Percentiles rank a stretch among this genome's conserved stretches.
Conservation (phyloP, 2,329 filamentous ascomycete genomes). For the Verruconis gallopava region DNA sequence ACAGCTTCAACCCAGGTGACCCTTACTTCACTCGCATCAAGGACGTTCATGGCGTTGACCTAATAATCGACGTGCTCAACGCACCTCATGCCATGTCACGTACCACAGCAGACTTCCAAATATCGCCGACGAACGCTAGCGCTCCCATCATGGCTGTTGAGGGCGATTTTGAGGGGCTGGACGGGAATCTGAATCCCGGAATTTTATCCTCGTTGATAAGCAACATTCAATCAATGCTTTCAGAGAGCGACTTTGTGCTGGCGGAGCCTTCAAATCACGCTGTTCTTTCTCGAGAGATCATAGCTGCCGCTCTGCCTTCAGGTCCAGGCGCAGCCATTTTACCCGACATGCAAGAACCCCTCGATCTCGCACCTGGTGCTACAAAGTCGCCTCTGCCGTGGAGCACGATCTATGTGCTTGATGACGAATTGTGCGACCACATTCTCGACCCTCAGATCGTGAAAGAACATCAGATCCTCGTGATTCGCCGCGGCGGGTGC, state of each 20-base stretch:
- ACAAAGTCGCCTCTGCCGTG: conserved; percentile 45
- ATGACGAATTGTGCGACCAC: conserved; percentile 52
- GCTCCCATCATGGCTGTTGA: conserved; percentile 10
- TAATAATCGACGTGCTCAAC: conserved; percentile 47
- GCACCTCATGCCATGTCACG: neutral
- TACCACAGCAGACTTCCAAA: conserved; percentile 1
- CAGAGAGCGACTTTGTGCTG: conserved; percentile 11
- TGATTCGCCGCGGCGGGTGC: conserved; percentile 72
- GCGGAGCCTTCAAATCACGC: conserved; percentile 9
- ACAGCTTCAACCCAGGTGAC: conserved; percentile 61
- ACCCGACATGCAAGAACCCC: conserved; percentile 49
- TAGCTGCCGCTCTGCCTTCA: conserved; percentile 41
- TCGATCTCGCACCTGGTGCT: conserved; percentile 22
- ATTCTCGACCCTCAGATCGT: conserved; percentile 40
- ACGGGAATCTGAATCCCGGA: conserved; percentile 12
- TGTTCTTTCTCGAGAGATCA: conserved; percentile 20
- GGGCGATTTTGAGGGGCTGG: conserved; percentile 15
- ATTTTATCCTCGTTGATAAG: conserved; percentile 21
- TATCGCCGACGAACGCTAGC: conserved; percentile 1
- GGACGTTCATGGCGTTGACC: conserved; percentile 58
- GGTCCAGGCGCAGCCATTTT: conserved; percentile 56
- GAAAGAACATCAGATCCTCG: conserved; percentile 57
- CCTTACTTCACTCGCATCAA: conserved; percentile 71
- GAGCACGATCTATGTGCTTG: conserved; percentile 54
- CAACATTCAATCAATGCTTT: conserved; percentile 23